Evolutionary conservation across 306 rosid genomes (phyloP), one percentile per base, ranked within the genome.

Genomic region (Citrullus mucosospermus): DNA sequence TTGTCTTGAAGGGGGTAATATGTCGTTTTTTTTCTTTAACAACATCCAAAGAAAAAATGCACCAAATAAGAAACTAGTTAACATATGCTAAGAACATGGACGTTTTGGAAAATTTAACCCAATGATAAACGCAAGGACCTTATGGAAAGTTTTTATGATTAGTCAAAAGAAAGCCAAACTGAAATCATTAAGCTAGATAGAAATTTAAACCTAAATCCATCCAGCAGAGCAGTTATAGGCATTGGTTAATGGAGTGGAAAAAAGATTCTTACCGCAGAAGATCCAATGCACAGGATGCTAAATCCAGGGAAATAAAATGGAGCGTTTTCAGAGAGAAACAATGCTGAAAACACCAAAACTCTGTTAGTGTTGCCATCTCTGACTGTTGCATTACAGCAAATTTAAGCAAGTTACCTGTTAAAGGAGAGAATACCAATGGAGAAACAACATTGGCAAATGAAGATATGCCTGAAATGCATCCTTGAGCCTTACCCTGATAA

Each of bases 401-500:
- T 67, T 58, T 38, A 38, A 66, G 30, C 14, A 48, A 43, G 61
- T 76, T 75, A 92, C 98, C 98, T n/a, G 98, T 92, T 81, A 94
- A 82, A 74, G 98, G 98, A 81, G 97, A 89, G 89, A 92, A 92
- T 78, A 86, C 92, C 78, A 94, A 81, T 12, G 98, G 98, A 83
- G 97, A 90, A 51, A 90, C 87, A 51, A 90, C 87, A 79, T 91
- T 88, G 22, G 97, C 91, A 59, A 91, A 78, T 58, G 97, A 89
- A 82, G 91, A 89, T 87, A 95, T 86, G 85, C 98, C 98, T 51
- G 98, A 92, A 82, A 95, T 90, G 82, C 97, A 95, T 75, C 98
- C 98, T 84, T 91, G 97, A 77, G 97, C 98, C 85, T 77, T 92
- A 67, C 98, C 98, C 97, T 92, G 80, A 17, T 20, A 25, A 56